phyloP scores from a whole-genome alignment of 805 yeast species.

The Yarrowia phangngaensis region DNA sequence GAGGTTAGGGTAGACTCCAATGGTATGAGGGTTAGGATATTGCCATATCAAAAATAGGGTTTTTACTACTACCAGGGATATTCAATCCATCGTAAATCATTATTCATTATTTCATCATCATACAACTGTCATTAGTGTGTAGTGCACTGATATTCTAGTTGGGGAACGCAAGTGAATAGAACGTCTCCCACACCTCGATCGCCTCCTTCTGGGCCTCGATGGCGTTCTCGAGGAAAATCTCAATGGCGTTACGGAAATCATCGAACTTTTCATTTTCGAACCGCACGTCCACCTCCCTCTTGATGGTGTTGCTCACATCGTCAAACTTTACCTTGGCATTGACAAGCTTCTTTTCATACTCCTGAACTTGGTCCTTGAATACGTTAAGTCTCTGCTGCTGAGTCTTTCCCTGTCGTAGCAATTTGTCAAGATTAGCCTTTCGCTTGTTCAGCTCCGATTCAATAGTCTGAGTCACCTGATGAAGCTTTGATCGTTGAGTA shows the following conservation, averaged over 20 bases:
- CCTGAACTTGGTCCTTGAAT: conserved; percentile 57
- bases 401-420: conserved; percentile 46
- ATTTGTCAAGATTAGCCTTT: conserved; percentile 47
- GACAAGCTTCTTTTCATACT: conserved; percentile 51
- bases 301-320: conserved; percentile 62
- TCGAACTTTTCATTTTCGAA: conserved; percentile 73
- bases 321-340: conserved; percentile 58
- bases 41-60: too few relatives aligned
- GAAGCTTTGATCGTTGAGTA: conserved; percentile 62
- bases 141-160: not conserved
- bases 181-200: conserved; percentile 49
- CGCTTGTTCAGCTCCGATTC: conserved; percentile 51
- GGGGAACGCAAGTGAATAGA: conserved; percentile 45
- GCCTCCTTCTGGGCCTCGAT: conserved; percentile 90
- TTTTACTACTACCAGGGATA: too few relatives aligned
- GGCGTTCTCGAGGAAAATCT: conserved; percentile 82
- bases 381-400: conserved; percentile 60
- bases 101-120: conserved; percentile 25
- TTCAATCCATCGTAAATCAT: conserved; percentile 22
- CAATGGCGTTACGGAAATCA: conserved; percentile 85
- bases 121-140: too few relatives aligned
- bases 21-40: too few relatives aligned
- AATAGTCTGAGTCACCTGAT: conserved; percentile 45
- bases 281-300: conserved; percentile 52
- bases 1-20: conserved; percentile 12